Conservation (phyloP, 305 asterid genomes). For the Fraxinus platypoda region DNA sequence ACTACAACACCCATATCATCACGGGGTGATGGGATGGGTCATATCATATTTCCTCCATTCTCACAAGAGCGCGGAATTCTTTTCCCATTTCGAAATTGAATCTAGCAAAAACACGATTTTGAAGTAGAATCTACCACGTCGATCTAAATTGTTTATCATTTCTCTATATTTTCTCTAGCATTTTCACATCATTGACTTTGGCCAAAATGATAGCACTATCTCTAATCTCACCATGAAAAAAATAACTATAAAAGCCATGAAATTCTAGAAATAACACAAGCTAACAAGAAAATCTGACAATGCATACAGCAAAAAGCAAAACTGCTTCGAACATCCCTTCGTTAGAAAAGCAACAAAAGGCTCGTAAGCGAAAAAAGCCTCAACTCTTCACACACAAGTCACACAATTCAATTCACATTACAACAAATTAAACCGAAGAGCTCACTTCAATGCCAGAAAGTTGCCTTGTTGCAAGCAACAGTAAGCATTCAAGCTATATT, state of each 20-base stretch:
- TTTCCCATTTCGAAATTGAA: not conserved
- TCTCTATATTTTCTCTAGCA: not conserved
- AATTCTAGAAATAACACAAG: not conserved
- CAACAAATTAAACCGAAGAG: not conserved
- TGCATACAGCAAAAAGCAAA: not conserved
- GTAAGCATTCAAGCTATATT: conserved; percentile 35
- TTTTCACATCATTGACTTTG: not conserved
- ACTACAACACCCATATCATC: not conserved
- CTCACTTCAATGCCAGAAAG: not conserved
- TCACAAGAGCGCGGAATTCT: not conserved
- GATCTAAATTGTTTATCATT: not conserved
- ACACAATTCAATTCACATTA: not conserved
- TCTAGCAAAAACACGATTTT: not conserved
- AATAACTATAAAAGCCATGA: not conserved
- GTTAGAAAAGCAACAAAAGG: not conserved
- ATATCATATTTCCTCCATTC: not conserved
- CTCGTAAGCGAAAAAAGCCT: not conserved
- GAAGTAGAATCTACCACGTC: not conserved
- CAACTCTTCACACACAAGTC: not conserved
- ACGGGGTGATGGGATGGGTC: not conserved
- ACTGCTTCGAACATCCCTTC: not conserved
- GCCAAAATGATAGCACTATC: not conserved
- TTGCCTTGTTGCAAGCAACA: not conserved
- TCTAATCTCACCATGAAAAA: not conserved
- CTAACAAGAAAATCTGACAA: not conserved